Base-by-base conservation (phyloP, 345 rosid species). In the Corchorus olitorius region DNA sequence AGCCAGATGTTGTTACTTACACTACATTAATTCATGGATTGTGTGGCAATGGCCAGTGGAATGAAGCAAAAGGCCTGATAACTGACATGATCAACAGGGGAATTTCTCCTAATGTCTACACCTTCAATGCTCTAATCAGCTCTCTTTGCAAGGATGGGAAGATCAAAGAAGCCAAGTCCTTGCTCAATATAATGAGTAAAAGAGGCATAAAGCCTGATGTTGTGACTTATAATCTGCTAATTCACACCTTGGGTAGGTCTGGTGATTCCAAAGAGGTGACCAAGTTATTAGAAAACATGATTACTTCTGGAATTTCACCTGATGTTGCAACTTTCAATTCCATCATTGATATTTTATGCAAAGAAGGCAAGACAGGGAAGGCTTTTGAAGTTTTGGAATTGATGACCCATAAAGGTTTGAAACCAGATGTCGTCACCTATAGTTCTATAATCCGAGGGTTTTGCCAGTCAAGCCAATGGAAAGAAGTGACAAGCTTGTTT, bases 261-360 rank as follows among this genome's bases (percentile, higher is more conserved):
- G 84, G 88, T 8, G 20, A 59, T 19, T 70, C 74, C 41, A 15
- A 4, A 13, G 17, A 13, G 2, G 46, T n/a, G 3, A 48, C 20
- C 3, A 14, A 49, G 52, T 37, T 85, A 49, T 70, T 83, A 13
- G 12, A 75, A 37, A 77, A 59, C 73, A 82, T 86, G 87, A 74
- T 75, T 11, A 14, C 41, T 0, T 65, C 65, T 67, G 84, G 68
- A 16, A 2, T 80, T 33, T 48, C 45, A 1, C 89, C 87, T 72
- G 4, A 63, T 4, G 16, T 72, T n/a, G 16, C 8, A 4, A 71
- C 71, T 27, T 77, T 63, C 13, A 72, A 8, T 52, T 50, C 37
- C 2, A 3, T 71, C 19, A 61, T 72, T 1, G 58, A 78, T 53
- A 61, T 61, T 60, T 72, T 70, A 45, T 48, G 80, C 66, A 70